Base-by-base conservation (phyloP, 768 basidiomycete genomes). In the Mycena rosella region DNA sequence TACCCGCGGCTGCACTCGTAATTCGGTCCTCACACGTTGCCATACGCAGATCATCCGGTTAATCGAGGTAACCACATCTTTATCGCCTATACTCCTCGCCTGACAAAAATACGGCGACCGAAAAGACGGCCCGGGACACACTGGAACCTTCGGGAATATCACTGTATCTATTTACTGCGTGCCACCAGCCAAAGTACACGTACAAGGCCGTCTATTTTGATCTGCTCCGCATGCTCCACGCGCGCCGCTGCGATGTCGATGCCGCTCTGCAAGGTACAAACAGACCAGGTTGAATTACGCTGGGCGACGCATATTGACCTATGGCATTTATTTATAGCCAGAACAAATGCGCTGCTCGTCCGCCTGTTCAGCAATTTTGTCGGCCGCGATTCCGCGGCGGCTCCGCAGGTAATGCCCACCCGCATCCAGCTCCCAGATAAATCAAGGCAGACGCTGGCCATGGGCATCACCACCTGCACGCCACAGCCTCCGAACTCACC, bases 101-200 rank as follows among this genome's bases (percentile, higher is more conserved):
- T 44, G 42, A 48, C 49, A 48, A 38, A 48, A 44, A n/a, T 34
- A 15, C 53, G 22, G 15, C 38, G 0, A n/a, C 24, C 13, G 26
- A 59, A 68, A 64, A 68, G 67, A 60, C 52, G 32, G 62, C 62
- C 18, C 62, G 67, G 15, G 63, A 68, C 27, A 68, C 10, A 48
- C 62, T 68, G 27, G 67, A 68, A 68, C 57, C 56, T 64, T 54
- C 62, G 24, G 67, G 62, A 55, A 60, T 68, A 59, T 60, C 67
- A 54, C 45, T 68, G 58, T 60, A 54, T 30, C 45, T 64, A 45
- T 68, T 68, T 60, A 60, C 62, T 34, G 63, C 67, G 7, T 68
- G 56, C 34, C 67, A 30, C 49, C 47, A 59, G 53, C 29, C 45
- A 53, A 63, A 55, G 27, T 42, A 34, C 45, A 15, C 13, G 22